A percentile compares a stretch with the other conserved stretches of the same genome.
These are phyloP conservation scores for Pinus taeda DNA, from an alignment of 75 land plant species.

Conservation along the genomic window DNA sequence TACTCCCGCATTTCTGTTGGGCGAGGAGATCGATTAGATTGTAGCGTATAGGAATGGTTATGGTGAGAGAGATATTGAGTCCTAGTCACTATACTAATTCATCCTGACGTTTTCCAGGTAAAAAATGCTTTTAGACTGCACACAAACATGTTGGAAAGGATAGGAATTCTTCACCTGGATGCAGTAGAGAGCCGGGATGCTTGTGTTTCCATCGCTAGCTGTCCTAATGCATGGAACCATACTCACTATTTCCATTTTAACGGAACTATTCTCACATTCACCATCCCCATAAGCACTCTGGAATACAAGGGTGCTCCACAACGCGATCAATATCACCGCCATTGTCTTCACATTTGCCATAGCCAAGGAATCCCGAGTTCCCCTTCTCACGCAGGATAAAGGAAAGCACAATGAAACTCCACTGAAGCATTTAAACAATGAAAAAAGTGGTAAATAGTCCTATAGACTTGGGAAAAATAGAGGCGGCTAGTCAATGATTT, in stretches of 20 bases:
- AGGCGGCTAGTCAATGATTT: too few relatives aligned
- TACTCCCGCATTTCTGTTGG: conserved; percentile 42
- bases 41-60: conserved; percentile 41
- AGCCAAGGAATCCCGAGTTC: too few relatives aligned
- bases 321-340: neutral
- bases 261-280: neutral
- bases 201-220: neutral
- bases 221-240: neutral
- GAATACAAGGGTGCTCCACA: neutral
- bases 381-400: too few relatives aligned
- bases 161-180: conserved; percentile 5
- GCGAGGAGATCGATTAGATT: conserved; percentile 26
- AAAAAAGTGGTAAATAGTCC: too few relatives aligned
- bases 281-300: neutral
- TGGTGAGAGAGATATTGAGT: conserved; percentile 25
- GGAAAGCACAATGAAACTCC: too few relatives aligned
- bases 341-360: neutral
- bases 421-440: too few relatives aligned
- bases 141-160: conserved; percentile 25
- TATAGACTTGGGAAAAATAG: too few relatives aligned
- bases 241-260: neutral
- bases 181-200: conserved; percentile 30
- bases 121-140: conserved; percentile 13
- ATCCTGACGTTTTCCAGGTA: too few relatives aligned
- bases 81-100: neutral